Evolutionary conservation across 352 stramenopile genomes (phyloP), one percentile per base, ranked within the genome.

Genomic region (Phytophthora capsici): DNA sequence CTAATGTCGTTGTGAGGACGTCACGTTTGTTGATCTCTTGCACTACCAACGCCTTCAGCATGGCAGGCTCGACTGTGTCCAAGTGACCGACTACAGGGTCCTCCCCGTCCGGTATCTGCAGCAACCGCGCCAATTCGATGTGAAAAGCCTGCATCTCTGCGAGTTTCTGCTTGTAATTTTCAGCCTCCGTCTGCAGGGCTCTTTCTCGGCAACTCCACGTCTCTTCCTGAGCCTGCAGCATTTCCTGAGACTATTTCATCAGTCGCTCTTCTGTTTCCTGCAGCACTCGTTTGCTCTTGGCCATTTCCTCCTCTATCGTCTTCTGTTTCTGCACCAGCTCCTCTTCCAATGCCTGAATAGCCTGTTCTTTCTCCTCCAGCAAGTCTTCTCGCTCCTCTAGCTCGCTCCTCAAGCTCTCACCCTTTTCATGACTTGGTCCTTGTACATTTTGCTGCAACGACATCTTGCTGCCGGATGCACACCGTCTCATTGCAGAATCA

Each of bases 21-120:
- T 77, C 59, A 7, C 65, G 54, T 13, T 73, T 65, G 46, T 71
- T 65, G 5, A 81, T 60, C 17, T 80, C 65, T 50, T 84, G 52
- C 16, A 71, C 67, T 20, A 89, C 57, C 10, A 78, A 63, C 10
- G 59, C 45, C 19, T 73, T 76, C 34, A 91, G 64, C 22, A 84
- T 58, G 22, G 44, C 38, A 5, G 50, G 56, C n/a, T 71, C 61
- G 43, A 74, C 65, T 3, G 40, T 63, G 52, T 55, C 28, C 5
- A 36, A n/a, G 17, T 46, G 41, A 13, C 71, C 64, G 16, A 25
- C 17, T 40, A 34, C 23, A 1, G 34, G 23, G 12, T 58, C 34
- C 9, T 44, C 41, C 2, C 36, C 57, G 3, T 57, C 44, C 13
- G 50, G 36, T 14, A 57, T 49, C 25, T 66, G 50, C 14, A 91